Percentiles rank a stretch among this genome's conserved stretches.
Evolutionary conservation across 208 protist species (phyloP).

Genomic region (Acanthamoeba triangularis): DNA sequence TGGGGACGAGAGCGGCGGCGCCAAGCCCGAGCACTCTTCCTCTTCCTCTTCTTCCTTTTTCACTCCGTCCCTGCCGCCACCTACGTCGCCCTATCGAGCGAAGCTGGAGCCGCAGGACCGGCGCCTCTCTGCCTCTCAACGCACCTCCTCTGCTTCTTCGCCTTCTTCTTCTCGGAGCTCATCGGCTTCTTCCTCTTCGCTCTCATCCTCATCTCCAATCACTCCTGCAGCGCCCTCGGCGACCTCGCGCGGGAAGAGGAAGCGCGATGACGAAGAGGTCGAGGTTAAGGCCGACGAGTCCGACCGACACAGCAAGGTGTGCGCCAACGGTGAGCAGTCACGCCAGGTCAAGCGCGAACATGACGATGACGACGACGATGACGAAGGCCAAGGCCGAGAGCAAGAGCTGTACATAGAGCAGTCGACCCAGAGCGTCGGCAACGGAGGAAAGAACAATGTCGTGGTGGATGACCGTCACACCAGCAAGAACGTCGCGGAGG

Average conservation of each 20-base stretch:
- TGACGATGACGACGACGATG: slow-evolving; percentile 35
- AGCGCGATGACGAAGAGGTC: neutral
- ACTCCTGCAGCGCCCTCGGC: neutral
- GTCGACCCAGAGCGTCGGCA: neutral
- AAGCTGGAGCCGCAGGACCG: neutral
- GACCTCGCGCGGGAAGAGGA: neutral
- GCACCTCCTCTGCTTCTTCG: neutral
- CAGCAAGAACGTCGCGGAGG: neutral
- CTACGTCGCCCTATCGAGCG: neutral
- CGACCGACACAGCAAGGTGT: neutral
- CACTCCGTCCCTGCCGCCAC: neutral
- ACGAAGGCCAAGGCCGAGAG: slow-evolving; percentile 53
- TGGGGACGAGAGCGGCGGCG: neutral
- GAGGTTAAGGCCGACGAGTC: neutral
- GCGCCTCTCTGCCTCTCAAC: neutral
- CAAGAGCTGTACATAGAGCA: neutral
- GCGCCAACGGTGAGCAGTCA: neutral
- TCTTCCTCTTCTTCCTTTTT: neutral
- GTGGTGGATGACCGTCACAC: neutral
- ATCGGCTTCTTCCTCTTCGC: neutral
- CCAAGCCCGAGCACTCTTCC: neutral
- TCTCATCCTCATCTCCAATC: neutral
- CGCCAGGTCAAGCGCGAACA: neutral
- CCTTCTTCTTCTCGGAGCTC: neutral
- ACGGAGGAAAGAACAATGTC: neutral